Percentiles rank a stretch among this genome's conserved stretches.
Conservation (phyloP, 2,329 filamentous ascomycete species). For the Cladophialophora psammophila region DNA sequence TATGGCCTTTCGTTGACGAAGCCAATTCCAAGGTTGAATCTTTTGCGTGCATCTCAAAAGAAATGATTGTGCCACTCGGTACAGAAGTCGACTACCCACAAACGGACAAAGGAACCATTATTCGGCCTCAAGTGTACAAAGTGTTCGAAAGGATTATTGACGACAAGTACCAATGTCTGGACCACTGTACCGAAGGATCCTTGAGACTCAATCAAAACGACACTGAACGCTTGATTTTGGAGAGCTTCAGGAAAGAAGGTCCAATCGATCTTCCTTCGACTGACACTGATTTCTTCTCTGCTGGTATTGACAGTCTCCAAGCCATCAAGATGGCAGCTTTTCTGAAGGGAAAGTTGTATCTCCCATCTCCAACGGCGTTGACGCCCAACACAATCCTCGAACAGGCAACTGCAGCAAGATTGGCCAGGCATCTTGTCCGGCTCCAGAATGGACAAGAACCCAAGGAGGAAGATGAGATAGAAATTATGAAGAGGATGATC, state of each 20-base stretch:
- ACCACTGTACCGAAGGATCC: neutral
- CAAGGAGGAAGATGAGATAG: constrained; percentile 44
- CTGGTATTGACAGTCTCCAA: constrained; percentile 33
- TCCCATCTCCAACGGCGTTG: constrained; percentile 43
- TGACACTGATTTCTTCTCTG: constrained; percentile 32
- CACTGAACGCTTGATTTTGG: constrained; percentile 27
- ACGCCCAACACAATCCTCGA: constrained; percentile 68
- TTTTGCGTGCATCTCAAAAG: constrained; percentile 59
- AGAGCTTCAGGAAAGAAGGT: constrained; percentile 27
- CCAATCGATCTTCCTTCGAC: constrained; percentile 18
- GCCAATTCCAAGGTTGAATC: constrained; percentile 59
- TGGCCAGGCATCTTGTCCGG: constrained; percentile 47
- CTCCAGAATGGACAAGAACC: constrained; percentile 37
- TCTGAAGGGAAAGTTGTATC: constrained; percentile 51
- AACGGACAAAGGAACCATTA: constrained; percentile 65
- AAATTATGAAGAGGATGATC: constrained; percentile 56
- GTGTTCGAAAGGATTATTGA: constrained; percentile 48
- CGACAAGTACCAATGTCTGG: constrained; percentile 24
- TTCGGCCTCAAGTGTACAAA: constrained; percentile 61
- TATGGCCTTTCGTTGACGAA: constrained; percentile 56
- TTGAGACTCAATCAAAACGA: constrained; percentile 21
- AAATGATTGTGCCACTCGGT: constrained; percentile 59
- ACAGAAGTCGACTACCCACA: constrained; percentile 39
- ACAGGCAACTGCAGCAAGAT: constrained; percentile 58
- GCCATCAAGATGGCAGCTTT: constrained; percentile 43